Evolutionary conservation across 2,329 filamentous ascomycete species (phyloP), one percentile per base, ranked within the genome.

Genomic region (Clonostachys sp.): DNA sequence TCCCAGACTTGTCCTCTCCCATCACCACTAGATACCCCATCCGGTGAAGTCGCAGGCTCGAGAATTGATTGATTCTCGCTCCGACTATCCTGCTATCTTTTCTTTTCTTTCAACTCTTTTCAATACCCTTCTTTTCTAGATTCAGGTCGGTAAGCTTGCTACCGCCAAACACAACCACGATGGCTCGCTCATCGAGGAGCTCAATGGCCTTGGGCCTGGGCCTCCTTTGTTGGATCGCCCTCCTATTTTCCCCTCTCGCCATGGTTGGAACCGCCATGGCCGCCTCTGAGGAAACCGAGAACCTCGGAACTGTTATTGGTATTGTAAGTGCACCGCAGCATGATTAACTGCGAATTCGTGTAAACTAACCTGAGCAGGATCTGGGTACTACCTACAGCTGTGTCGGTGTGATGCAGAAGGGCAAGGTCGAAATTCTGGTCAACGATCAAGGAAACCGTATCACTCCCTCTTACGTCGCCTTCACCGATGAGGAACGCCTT

Each of bases 381-480:
- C 73, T 96, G 66, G 91, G 91, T 74, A 96, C 91, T 45, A 96
- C 91, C 56, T 84, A 84, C 74, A 86, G 82, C 62, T 95, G 91
- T 73, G 90, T 95, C 61, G 91, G 89, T 86, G 89, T 95, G 68
- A 95, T 95, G 90, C 87, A 91, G 68, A 88, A 90, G 68, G 91
- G 91, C 69, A 94, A 92, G 74, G 90, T 96, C 59, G 90, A 96
- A 66, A 96, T 96, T 75, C 80, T 96, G 60, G 89, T 89, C 73
- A 96, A 96, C 78, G 90, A 96, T 73, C 91, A 95, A 79, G 90
- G 90, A 79, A 91, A 95, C 83, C 88, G 90, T 77, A 95, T 95
- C 60, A 95, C 91, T 61, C 91, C 91, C 48, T 95, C 90, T 55
- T 96, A 94, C 73, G 91, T 96, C 66, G 91, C 90, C 63, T 96